Conservation (phyloP, 129 eudicot species). For the Ambrosia artemisiifolia region DNA sequence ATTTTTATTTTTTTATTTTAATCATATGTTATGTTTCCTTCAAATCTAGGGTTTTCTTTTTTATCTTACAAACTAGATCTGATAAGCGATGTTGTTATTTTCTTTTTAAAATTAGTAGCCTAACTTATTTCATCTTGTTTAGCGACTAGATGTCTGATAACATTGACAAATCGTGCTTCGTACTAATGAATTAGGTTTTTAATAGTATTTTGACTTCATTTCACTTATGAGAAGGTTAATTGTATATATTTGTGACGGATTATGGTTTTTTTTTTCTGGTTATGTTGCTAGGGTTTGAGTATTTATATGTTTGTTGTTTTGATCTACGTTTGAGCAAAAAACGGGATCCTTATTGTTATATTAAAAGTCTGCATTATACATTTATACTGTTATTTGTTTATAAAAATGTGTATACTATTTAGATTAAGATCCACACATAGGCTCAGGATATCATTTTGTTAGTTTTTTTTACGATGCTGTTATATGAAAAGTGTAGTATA, state of each 20-base stretch:
- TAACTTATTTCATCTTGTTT: neutral
- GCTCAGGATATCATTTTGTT: too few relatives aligned
- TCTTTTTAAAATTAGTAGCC: neutral
- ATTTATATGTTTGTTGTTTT: neutral
- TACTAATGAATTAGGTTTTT: neutral
- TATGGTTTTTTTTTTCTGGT: neutral
- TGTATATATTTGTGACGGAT: neutral
- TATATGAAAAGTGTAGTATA: neutral
- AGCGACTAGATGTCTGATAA: neutral
- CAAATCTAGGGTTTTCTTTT: constrained; percentile 9
- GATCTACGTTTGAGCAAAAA: neutral
- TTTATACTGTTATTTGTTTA: neutral
- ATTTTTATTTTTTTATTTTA: neutral
- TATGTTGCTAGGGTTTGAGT: neutral
- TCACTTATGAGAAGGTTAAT: neutral
- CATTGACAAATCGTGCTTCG: neutral
- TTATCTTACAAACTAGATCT: neutral
- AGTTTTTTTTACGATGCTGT: too few relatives aligned
- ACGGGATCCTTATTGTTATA: neutral
- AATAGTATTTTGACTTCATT: neutral
- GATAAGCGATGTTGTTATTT: neutral
- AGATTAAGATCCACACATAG: neutral
- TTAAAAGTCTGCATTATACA: neutral
- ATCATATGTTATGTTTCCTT: neutral
- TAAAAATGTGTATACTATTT: neutral